Percentiles rank a stretch among this genome's conserved stretches.
Evolutionary conservation across 1,139 yeast genomes (phyloP).

Genomic region (Candida gigantensis): DNA sequence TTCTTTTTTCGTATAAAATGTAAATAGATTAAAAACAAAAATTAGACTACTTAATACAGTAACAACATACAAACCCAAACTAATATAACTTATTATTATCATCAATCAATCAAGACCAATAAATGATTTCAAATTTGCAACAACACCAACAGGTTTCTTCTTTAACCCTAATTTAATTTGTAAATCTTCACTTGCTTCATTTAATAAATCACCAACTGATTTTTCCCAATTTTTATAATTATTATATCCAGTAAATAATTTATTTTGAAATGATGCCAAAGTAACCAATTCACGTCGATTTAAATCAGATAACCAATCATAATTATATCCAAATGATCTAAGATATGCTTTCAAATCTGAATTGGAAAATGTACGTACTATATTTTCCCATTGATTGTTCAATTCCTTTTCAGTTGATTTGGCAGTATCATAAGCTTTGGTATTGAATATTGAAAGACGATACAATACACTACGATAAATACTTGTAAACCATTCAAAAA

Average conservation of each 20-base stretch:
- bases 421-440: slow-evolving; percentile 12
- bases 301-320: slow-evolving; percentile 31
- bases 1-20: slow-evolving; percentile 3
- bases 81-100: too few relatives aligned
- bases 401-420: slow-evolving; percentile 36
- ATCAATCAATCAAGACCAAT: slow-evolving; percentile 4
- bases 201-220: slow-evolving; percentile 23
- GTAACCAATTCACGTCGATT: slow-evolving; percentile 47
- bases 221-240: slow-evolving; percentile 24
- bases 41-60: slow-evolving; percentile 1
- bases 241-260: slow-evolving; percentile 22
- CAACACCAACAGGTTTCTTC: slow-evolving; percentile 11
- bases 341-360: slow-evolving; percentile 57
- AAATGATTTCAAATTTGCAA: slow-evolving; percentile 9
- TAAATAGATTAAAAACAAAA: slow-evolving; percentile 1
- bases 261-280: slow-evolving; percentile 48
- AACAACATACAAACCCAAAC: too few relatives aligned
- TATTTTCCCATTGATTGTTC: slow-evolving; percentile 20
- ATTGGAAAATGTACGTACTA: slow-evolving; percentile 45
- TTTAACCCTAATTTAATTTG: slow-evolving; percentile 21
- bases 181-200: slow-evolving; percentile 21
- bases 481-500: slow-evolving; percentile 8
- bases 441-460: slow-evolving; percentile 12
- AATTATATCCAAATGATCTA: slow-evolving; percentile 49
- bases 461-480: slow-evolving; percentile 7